These are phyloP conservation scores for Podospora pseudoanserina DNA, from an alignment of 495 filamentous ascomycete species.

Conservation along the genomic window DNA sequence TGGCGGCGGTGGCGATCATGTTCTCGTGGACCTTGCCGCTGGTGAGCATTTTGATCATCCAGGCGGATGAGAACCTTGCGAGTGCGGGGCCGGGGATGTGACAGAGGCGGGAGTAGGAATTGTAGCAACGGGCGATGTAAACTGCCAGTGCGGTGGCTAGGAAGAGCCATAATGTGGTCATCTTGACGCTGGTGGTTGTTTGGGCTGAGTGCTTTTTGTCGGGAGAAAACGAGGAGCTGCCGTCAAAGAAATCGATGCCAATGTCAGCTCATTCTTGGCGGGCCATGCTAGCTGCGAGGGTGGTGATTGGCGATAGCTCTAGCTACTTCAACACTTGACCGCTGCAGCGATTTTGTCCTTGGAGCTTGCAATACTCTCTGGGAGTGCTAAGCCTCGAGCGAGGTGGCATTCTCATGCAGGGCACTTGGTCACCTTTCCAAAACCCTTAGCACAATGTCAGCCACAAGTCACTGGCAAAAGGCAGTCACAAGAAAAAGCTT, in stretches of 20 bases:
- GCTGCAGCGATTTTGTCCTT: not conserved
- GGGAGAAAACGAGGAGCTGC: not conserved
- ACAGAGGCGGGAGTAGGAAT: constrained; percentile 24
- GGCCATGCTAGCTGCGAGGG: not conserved
- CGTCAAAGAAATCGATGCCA: not conserved
- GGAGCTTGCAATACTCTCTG: not conserved
- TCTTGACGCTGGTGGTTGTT: not conserved
- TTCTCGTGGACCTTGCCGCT: constrained; percentile 19
- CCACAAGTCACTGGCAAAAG: no score
- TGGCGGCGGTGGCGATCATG: constrained; percentile 28
- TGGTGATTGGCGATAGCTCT: not conserved
- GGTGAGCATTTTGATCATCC: constrained; percentile 20
- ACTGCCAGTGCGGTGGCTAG: not conserved
- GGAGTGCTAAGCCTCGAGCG: not conserved
- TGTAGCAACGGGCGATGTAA: not conserved
- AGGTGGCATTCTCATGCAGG: no score
- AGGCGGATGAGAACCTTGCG: constrained; percentile 22
- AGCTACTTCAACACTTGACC: not conserved
- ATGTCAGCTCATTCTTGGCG: not conserved
- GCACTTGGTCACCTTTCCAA: no score
- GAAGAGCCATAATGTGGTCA: not conserved
- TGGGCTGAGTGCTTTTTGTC: not conserved
- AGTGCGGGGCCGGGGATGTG: constrained; percentile 27
- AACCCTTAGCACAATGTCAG: no score
- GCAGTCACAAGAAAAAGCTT: no score